Evolutionary conservation across 768 basidiomycete genomes (phyloP), one percentile per base, ranked within the genome.

Genomic region (Tylopilus subfusipes): DNA sequence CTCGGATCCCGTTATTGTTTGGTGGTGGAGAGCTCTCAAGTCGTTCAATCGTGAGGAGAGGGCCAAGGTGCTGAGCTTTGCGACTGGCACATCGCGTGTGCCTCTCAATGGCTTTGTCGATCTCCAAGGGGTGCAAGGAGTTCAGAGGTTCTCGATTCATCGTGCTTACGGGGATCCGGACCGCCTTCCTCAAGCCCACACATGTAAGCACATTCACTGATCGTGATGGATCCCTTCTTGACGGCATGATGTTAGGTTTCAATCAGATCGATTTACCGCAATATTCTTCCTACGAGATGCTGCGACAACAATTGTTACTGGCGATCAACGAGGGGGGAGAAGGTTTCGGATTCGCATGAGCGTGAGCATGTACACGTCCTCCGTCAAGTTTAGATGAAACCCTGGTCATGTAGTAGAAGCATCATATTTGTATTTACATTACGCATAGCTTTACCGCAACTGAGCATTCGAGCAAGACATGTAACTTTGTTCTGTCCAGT

Each of bases 11-110:
- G 94, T 96, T 64, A 94, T 98, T 55, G 86, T 91, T 27, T 99
- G 95, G 95, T 98, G 93, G 89, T 99, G 97, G 97, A 83, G 97
- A 60, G 96, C 96, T 2, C 81, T 99, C 40, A 93, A 98, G 72
- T 96, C 93, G 10, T 98, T 98, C 76, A 93, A 90, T 61, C 89
- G 96, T 31, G 95, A 98, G 63, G 97, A 99, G 72, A 80, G 93
- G 52, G 94, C 97, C 30, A 94, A 97, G 71, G 92, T 99, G 42
- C 78, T 99, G 53, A 96, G 95, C 76, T 99, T 99, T 72, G 95
- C 94, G 14, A 96, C 97, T 2, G 85, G 93, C 55, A 85, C 91
- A 6, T 94, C 94, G 10, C 81, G 95, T 43, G 96, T 99, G 1
- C 96, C 96, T 10, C 81, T 98, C 36, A 89, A 86, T 48, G 97